A percentile compares a stretch with the other conserved stretches of the same genome.
These are phyloP conservation scores for Casuarina cunninghamiana DNA, from an alignment of 306 rosid species.

Conservation along the genomic window DNA sequence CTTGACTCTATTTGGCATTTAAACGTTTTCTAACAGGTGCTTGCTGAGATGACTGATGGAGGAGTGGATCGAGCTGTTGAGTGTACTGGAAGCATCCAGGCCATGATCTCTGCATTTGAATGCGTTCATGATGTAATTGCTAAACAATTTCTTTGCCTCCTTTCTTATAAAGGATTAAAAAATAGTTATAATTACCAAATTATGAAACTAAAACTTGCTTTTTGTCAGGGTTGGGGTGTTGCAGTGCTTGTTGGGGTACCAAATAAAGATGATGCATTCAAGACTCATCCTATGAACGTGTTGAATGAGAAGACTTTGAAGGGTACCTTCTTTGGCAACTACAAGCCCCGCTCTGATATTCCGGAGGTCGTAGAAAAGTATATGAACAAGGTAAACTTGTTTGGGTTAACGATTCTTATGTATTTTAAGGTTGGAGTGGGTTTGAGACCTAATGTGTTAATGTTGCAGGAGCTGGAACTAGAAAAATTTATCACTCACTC, in stretches of 20 bases:
- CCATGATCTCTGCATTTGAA: slow-evolving; percentile 92
- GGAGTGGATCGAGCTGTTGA: slow-evolving; percentile 91
- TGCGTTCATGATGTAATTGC: slow-evolving; percentile 78
- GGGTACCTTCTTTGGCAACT: slow-evolving; percentile 94
- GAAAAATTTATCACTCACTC: slow-evolving; percentile 81
- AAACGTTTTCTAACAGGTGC: slow-evolving; percentile 47
- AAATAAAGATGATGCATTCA: slow-evolving; percentile 77
- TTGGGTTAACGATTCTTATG: background rate
- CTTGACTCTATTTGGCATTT: slow-evolving; percentile 4
- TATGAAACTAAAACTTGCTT: background rate
- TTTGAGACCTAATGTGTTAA: background rate
- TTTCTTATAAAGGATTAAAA: background rate
- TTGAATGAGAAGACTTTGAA: slow-evolving; percentile 82
- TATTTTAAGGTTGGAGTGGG: background rate
- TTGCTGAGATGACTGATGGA: slow-evolving; percentile 81
- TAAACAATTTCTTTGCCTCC: background rate
- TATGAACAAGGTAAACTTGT: slow-evolving; percentile 38
- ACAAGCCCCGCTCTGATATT: slow-evolving; percentile 81
- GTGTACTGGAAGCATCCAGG: slow-evolving; percentile 86
- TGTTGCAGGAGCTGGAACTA: slow-evolving; percentile 64
- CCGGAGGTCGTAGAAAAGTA: slow-evolving; percentile 77
- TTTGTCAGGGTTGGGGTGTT: slow-evolving; percentile 83
- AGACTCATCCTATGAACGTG: slow-evolving; percentile 72
- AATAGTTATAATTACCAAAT: background rate
- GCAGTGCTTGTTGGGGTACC: slow-evolving; percentile 96